A percentile compares a stretch with the other conserved stretches of the same genome.
These are phyloP conservation scores for Acanthamoeba triangularis DNA, from an alignment of 208 protist species.

Conservation along the genomic window DNA sequence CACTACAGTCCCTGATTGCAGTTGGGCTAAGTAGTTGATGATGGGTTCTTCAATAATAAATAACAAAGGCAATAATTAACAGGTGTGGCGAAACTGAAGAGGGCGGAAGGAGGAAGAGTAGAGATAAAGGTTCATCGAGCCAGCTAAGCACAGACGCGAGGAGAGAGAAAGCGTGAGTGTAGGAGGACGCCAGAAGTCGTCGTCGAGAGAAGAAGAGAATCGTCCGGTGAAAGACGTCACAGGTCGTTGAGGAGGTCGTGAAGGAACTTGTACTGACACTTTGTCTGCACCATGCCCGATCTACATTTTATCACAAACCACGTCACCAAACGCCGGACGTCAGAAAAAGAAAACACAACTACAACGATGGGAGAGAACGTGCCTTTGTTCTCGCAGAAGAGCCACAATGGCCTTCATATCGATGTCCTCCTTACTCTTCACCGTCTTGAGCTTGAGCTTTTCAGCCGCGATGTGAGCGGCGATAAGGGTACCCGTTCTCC, in stretches of 20 bases:
- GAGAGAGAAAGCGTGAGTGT: not conserved
- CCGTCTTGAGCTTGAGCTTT: conserved; percentile 1
- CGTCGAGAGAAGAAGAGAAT: not conserved
- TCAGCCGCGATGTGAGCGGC: conserved; percentile 33
- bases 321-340: not conserved
- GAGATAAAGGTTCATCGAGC: not conserved
- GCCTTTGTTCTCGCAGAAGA: not conserved
- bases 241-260: conserved; percentile 62
- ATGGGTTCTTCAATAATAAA: too few species aligned
- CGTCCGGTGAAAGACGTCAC: not conserved
- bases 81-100: not conserved
- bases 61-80: not conserved
- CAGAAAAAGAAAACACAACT: not conserved
- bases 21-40: too few species aligned
- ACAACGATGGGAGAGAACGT: not conserved
- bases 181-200: not conserved
- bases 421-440: conserved; percentile 36
- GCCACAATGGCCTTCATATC: conserved; percentile 52
- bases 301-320: not conserved
- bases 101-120: not conserved
- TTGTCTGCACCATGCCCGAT: conserved; percentile 63
- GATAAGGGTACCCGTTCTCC: conserved; percentile 44
- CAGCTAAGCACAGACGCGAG: not conserved
- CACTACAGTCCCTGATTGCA: too few species aligned
- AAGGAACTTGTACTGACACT: conserved; percentile 52